phyloP scores from a whole-genome alignment of 768 basidiomycete species.

The Suillus fuscotomentosus region DNA sequence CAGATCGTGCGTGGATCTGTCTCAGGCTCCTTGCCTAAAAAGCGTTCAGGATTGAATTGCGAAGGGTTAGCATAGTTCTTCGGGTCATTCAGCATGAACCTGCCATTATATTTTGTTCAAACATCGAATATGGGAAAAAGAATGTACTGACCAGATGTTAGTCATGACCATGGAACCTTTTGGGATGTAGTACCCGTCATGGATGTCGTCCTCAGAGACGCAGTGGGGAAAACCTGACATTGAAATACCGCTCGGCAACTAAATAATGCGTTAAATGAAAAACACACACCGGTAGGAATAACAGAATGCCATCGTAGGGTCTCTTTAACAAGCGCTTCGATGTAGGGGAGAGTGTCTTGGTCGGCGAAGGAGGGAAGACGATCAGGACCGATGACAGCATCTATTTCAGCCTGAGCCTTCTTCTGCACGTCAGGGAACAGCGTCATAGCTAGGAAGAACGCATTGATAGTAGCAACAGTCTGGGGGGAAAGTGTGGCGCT shows the following conservation, averaged over 20 bases:
- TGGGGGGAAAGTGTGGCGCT: neutral
- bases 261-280: constrained; percentile 25
- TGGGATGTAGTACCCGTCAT: constrained; percentile 61
- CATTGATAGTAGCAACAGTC: constrained; percentile 13
- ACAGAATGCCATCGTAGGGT: constrained; percentile 44
- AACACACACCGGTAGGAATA: constrained; percentile 39
- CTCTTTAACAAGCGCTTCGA: constrained; percentile 61
- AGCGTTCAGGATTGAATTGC: constrained; percentile 60
- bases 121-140: constrained; percentile 11
- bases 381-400: constrained; percentile 55
- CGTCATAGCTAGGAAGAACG: neutral
- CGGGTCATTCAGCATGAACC: constrained; percentile 33
- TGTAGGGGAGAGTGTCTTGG: constrained; percentile 55
- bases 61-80: constrained; percentile 50
- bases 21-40: constrained; percentile 46
- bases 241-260: constrained; percentile 31
- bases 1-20: constrained; percentile 57
- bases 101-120: constrained; percentile 1
- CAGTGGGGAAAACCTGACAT: constrained; percentile 42
- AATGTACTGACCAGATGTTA: constrained; percentile 18
- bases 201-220: constrained; percentile 57
- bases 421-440: constrained; percentile 42
- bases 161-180: constrained; percentile 35
- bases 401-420: constrained; percentile 65
- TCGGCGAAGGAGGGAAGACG: constrained; percentile 61